Evolutionary conservation across 495 filamentous ascomycete species (phyloP), one percentile per base, ranked within the genome.

Genomic region (Ramalina intermedia): DNA sequence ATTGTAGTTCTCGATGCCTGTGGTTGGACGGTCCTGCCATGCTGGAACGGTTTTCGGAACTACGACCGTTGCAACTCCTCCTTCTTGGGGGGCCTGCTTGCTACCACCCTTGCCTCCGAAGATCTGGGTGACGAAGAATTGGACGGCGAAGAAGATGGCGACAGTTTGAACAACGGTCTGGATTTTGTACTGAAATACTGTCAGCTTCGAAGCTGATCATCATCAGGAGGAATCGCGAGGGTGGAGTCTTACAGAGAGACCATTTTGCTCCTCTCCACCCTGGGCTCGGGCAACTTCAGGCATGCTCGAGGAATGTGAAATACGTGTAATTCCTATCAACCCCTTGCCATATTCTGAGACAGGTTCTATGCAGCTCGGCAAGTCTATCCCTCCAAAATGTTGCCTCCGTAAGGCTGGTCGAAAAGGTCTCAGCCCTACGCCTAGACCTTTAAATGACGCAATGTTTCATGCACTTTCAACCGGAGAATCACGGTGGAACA

Each of bases 81-180:
- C 68, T 35, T 52, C 56, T 33, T 73, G 59, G 12, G 60, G 60
- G 2, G 71, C 65, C 35, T 63, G 73, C 47, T 63, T 65, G 36
- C 63, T 62, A 17, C 58, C 57, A 52, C 73, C 71, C 23, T 72
- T 74, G n/a, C 64, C 59, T 48, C 71, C 69, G 38, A 76, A 66
- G 53, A 75, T 74, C 56, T 76, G 72, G 54, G 69, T 70, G 47
- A 85, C 72, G 21, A 71, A 63, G 51, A 75, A 79, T 57, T 88
- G 83, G 41, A 75, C 67, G 35, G 76, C 66, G 54, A 87, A 55
- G 66, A 89, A 87, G 53, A 89, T 75, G 47, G 69, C 78, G 33
- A 87, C 61, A 41, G 75, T 80, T 61, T 87, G 82, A 42, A 83
- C 50, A 33, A 68, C 69, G 24, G 72, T 70, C 53, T 69, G 71